Conservation (phyloP, 148 eudicot species). For the Polygonum maritimum region DNA sequence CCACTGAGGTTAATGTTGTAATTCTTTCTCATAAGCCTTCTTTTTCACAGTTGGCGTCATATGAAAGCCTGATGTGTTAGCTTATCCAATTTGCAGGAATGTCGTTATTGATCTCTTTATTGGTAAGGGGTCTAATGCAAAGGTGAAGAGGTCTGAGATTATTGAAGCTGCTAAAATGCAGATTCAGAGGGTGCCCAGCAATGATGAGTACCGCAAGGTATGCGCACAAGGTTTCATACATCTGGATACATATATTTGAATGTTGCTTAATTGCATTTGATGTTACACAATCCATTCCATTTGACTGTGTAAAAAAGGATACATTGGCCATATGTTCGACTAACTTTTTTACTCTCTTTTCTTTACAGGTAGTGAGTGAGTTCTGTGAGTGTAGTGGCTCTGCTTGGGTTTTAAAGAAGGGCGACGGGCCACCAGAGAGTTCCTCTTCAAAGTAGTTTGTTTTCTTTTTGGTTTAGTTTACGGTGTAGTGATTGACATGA, state of each 20-base stretch:
- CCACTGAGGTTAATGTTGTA: conserved; percentile 47
- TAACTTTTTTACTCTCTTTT: neutral
- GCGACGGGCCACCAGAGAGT: neutral
- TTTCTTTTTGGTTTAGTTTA: neutral
- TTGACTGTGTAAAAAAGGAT: too few relatives aligned
- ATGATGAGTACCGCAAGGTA: conserved; percentile 63
- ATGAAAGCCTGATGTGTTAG: neutral
- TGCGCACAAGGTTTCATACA: neutral
- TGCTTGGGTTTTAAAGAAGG: conserved; percentile 2
- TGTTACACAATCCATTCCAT: too few relatives aligned
- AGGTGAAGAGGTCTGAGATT: conserved; percentile 66
- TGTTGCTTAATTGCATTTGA: too few relatives aligned
- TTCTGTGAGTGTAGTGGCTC: conserved; percentile 5
- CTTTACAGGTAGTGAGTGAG: conserved; percentile 9
- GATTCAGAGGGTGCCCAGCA: conserved; percentile 42
- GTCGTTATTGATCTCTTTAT: conserved; percentile 57
- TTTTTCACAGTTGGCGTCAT: neutral
- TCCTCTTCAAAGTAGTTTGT: neutral
- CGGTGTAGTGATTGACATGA: too few relatives aligned
- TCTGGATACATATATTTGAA: too few relatives aligned
- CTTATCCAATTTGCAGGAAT: conserved; percentile 30
- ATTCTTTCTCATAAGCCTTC: neutral
- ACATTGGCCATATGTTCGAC: neutral
- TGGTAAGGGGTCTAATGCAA: conserved; percentile 58
- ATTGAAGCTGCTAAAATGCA: conserved; percentile 68